Evolutionary conservation across 1,139 yeast species (phyloP).

Genomic region (Hyphopichia pseudoburtonii): DNA sequence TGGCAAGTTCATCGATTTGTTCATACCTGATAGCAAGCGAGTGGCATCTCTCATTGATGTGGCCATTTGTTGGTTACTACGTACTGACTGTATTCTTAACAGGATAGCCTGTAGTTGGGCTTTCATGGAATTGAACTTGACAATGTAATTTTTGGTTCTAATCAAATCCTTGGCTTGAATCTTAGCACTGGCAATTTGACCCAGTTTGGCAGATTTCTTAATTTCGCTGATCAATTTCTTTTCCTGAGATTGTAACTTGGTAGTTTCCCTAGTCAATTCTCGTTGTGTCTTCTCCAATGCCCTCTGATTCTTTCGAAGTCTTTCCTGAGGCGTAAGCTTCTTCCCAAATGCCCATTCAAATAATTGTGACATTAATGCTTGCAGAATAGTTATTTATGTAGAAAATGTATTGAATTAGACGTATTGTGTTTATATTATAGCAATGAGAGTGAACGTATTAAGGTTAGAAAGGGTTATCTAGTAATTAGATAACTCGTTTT

Average conservation of each 20-base stretch:
- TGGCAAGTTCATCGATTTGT: conserved; percentile 85
- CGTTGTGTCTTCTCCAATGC: conserved; percentile 93
- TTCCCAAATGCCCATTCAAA: conserved; percentile 97
- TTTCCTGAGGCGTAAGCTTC: conserved; percentile 89
- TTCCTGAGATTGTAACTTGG: conserved; percentile 86
- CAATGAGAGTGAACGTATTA: too few species aligned
- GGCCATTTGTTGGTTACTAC: conserved; percentile 95
- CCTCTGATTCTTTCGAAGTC: conserved; percentile 91
- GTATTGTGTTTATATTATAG: too few species aligned
- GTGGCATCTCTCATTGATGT: conserved; percentile 97
- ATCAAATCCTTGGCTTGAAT: conserved; percentile 95
- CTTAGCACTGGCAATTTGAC: conserved; percentile 86
- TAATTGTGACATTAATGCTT: conserved; percentile 45
- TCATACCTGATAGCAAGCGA: conserved; percentile 78
- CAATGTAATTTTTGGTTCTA: conserved; percentile 77
- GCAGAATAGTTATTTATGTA: not conserved
- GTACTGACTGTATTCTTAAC: conserved; percentile 81
- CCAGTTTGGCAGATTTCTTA: conserved; percentile 85
- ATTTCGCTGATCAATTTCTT: conserved; percentile 83
- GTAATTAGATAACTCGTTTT: too few species aligned
- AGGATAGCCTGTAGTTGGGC: conserved; percentile 95
- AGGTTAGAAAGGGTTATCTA: too few species aligned
- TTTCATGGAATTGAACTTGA: conserved; percentile 90
- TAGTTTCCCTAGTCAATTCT: conserved; percentile 83
- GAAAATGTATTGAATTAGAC: too few species aligned